Conservation (phyloP, 257 asterid species). For the Solanum tarapatanum region DNA sequence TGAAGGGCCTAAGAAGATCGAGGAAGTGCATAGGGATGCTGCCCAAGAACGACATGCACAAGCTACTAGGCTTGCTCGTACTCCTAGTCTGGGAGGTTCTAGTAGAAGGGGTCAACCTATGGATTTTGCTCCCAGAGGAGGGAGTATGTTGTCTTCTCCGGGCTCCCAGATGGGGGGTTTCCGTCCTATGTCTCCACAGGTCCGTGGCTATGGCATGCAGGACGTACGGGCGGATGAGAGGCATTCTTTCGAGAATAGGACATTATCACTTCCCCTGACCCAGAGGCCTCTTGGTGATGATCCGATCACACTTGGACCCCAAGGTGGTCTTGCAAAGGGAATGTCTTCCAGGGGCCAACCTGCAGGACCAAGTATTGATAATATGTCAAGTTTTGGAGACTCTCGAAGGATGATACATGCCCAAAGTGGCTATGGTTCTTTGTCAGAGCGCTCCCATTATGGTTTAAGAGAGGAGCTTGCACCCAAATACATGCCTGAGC, state of each 20-base stretch:
- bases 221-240: slow-evolving; percentile 59
- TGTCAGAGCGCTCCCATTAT: slow-evolving; percentile 43
- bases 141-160: slow-evolving; percentile 50
- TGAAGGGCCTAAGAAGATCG: slow-evolving; percentile 96
- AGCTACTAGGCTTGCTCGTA: slow-evolving; percentile 53
- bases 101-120: slow-evolving; percentile 55
- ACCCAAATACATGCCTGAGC: slow-evolving; percentile 45
- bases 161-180: slow-evolving; percentile 42
- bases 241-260: slow-evolving; percentile 46
- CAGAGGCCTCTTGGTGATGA: slow-evolving; percentile 70
- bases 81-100: slow-evolving; percentile 49
- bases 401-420: slow-evolving; percentile 45
- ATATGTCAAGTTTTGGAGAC: slow-evolving; percentile 34
- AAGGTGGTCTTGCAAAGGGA: slow-evolving; percentile 86
- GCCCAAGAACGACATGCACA: slow-evolving; percentile 93
- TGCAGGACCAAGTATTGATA: slow-evolving; percentile 29
- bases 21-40: slow-evolving; percentile 91
- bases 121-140: slow-evolving; percentile 67
- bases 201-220: slow-evolving; percentile 60
- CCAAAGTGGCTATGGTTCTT: slow-evolving; percentile 43
- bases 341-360: slow-evolving; percentile 76
- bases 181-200: slow-evolving; percentile 43
- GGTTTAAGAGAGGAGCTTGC: slow-evolving; percentile 50
- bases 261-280: slow-evolving; percentile 50
- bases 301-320: slow-evolving; percentile 84